Conservation (phyloP, 345 rosid genomes). For the Hevea brasiliensis region DNA sequence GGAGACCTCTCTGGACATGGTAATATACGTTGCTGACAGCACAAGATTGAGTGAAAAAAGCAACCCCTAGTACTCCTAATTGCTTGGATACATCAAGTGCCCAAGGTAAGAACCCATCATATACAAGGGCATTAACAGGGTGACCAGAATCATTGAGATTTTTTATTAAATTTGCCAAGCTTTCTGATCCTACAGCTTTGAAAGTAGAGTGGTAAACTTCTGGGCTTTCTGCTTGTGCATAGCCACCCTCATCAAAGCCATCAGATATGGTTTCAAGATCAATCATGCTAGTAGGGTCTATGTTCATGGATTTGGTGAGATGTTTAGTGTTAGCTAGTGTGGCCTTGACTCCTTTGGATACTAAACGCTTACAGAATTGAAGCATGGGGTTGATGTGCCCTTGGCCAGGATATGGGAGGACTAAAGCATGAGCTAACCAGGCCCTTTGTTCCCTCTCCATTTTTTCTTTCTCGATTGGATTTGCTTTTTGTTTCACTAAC, state of each 20-base stretch:
- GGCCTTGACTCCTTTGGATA: constrained; percentile 26
- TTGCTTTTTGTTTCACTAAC: too few species aligned
- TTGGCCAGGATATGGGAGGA: constrained; percentile 28
- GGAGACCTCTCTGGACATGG: constrained; percentile 25
- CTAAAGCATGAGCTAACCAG: constrained; percentile 16
- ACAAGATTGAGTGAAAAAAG: constrained; percentile 40
- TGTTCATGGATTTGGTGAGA: constrained; percentile 12
- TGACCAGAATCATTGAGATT: constrained; percentile 5
- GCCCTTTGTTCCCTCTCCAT: neutral
- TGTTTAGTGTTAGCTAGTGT: constrained; percentile 21
- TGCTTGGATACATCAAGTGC: constrained; percentile 33
- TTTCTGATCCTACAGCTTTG: constrained; percentile 11
- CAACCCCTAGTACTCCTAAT: constrained; percentile 18
- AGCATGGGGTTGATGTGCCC: constrained; percentile 41
- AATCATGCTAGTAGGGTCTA: neutral
- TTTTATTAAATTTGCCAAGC: constrained; percentile 8
- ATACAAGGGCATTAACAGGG: constrained; percentile 20
- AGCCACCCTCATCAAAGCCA: constrained; percentile 28
- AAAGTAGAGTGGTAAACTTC: constrained; percentile 9
- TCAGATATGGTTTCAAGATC: constrained; percentile 24
- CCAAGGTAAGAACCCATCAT: constrained; percentile 26
- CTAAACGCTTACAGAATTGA: constrained; percentile 37
- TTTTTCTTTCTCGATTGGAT: too few species aligned
- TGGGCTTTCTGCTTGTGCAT: neutral
- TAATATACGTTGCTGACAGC: constrained; percentile 35